Conservation (phyloP, 768 basidiomycete species). For the Podaxis sp. region DNA sequence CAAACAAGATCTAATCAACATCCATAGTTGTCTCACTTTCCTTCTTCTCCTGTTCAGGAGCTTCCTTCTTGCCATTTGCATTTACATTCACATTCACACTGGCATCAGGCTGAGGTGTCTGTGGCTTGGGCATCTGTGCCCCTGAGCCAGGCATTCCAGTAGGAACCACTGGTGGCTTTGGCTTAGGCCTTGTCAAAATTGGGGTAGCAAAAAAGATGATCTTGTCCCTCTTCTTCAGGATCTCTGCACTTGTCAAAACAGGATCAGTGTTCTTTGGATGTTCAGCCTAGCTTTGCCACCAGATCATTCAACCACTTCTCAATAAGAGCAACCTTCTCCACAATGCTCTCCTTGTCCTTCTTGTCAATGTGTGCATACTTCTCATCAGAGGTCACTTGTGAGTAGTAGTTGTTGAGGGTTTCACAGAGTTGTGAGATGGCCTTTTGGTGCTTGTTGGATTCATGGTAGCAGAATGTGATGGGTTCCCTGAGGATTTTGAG, state of each 20-base stretch:
- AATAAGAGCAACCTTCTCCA: constrained; percentile 87
- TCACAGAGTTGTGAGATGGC: constrained; percentile 80
- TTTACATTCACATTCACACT: too few species aligned
- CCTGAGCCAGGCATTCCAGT: too few species aligned
- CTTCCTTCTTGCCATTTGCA: too few species aligned
- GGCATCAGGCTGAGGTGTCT: background rate
- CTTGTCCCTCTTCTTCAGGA: too few species aligned
- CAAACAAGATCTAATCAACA: constrained; percentile 56
- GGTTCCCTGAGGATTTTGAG: constrained; percentile 89
- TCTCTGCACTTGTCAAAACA: constrained; percentile 49
- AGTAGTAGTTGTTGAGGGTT: constrained; percentile 82
- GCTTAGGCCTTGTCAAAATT: too few species aligned
- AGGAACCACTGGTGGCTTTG: too few species aligned
- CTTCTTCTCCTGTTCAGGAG: constrained; percentile 28
- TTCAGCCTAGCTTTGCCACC: constrained; percentile 83
- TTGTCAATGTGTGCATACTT: constrained; percentile 87
- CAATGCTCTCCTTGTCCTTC: constrained; percentile 80
- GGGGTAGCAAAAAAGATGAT: too few species aligned
- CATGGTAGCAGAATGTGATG: constrained; percentile 79
- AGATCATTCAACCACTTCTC: constrained; percentile 98
- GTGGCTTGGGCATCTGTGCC: too few species aligned
- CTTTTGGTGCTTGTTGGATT: constrained; percentile 76
- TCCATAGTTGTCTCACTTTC: constrained; percentile 72
- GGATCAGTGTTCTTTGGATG: constrained; percentile 87
- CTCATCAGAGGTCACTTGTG: constrained; percentile 87